Evolutionary conservation across 495 filamentous ascomycete species (phyloP).

Genomic region (Xylaria bambusicola): DNA sequence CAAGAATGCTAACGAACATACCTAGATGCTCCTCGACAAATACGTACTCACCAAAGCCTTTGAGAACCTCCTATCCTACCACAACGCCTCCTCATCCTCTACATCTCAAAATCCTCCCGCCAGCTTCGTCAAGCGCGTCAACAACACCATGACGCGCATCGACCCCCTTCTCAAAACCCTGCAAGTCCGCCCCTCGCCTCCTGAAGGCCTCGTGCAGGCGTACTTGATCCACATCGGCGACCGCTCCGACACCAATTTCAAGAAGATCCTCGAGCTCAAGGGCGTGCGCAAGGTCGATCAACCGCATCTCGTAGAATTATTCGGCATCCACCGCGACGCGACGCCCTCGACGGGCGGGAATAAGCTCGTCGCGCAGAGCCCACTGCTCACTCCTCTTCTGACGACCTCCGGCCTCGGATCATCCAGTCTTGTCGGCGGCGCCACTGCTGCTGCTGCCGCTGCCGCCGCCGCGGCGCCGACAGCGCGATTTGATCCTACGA

Average conservation of each 20-base stretch:
- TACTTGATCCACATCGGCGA: constrained; percentile 95
- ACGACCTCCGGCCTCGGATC: constrained; percentile 35
- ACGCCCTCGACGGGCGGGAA: constrained; percentile 56
- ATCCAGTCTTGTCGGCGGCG: constrained; percentile 37
- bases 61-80: constrained; percentile 63
- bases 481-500: constrained; percentile 75
- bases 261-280: constrained; percentile 92
- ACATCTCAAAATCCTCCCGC: constrained; percentile 51
- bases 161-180: constrained; percentile 94
- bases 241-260: constrained; percentile 89
- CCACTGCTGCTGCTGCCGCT: constrained; percentile 38
- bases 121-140: constrained; percentile 84
- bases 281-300: constrained; percentile 84
- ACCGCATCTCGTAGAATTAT: constrained; percentile 79
- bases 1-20: constrained; percentile 12
- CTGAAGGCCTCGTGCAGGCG: constrained; percentile 93
- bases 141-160: constrained; percentile 78
- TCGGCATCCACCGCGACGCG: constrained; percentile 74
- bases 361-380: constrained; percentile 58
- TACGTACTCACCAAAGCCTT: constrained; percentile 89
- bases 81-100: constrained; percentile 41
- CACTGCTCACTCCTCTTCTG: constrained; percentile 63
- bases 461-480: constrained; percentile 49
- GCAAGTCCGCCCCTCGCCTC: constrained; percentile 86
- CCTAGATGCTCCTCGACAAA: constrained; percentile 84